A percentile compares a stretch with the other conserved stretches of the same genome.
Evolutionary conservation across 306 rosid species (phyloP).

Genomic region (Clitoria ternatea): DNA sequence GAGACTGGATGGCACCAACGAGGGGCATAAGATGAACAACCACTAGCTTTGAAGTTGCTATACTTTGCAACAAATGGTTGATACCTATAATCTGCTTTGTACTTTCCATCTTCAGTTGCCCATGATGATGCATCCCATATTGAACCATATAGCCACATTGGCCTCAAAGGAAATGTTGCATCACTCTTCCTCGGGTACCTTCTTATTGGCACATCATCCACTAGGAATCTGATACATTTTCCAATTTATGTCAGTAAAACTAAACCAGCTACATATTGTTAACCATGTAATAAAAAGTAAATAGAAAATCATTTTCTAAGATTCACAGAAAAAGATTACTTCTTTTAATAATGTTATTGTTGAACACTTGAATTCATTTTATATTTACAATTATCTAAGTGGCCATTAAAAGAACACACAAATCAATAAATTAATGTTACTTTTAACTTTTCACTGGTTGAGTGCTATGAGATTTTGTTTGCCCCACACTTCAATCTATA

Average conservation of each 20-base stretch:
- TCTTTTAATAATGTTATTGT: neutral
- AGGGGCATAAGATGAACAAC: conserved; percentile 74
- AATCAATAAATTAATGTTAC: conserved; percentile 21
- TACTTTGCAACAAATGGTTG: conserved; percentile 88
- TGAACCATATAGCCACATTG: conserved; percentile 99
- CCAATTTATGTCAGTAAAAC: conserved; percentile 22
- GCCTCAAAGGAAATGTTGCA: conserved; percentile 78
- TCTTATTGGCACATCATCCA: conserved; percentile 94
- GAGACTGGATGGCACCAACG: conserved; percentile 71
- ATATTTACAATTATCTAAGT: neutral
- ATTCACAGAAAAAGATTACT: neutral
- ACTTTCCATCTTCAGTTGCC: conserved; percentile 99
- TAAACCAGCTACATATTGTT: neutral
- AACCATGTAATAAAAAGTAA: neutral
- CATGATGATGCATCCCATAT: conserved; percentile 99
- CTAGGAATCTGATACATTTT: conserved; percentile 63
- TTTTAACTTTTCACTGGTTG: conserved; percentile 17
- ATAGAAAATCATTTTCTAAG: neutral
- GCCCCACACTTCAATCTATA: conserved; percentile 32
- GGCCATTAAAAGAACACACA: neutral
- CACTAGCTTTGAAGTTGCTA: conserved; percentile 72
- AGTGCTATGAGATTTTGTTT: conserved; percentile 21
- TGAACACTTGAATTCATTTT: neutral
- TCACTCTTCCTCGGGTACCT: conserved; percentile 75
- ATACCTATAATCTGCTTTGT: conserved; percentile 88